Percentiles rank a stretch among this genome's conserved stretches.
phyloP scores from a whole-genome alignment of 2,329 filamentous ascomycete species.

The Monascus ruber region DNA sequence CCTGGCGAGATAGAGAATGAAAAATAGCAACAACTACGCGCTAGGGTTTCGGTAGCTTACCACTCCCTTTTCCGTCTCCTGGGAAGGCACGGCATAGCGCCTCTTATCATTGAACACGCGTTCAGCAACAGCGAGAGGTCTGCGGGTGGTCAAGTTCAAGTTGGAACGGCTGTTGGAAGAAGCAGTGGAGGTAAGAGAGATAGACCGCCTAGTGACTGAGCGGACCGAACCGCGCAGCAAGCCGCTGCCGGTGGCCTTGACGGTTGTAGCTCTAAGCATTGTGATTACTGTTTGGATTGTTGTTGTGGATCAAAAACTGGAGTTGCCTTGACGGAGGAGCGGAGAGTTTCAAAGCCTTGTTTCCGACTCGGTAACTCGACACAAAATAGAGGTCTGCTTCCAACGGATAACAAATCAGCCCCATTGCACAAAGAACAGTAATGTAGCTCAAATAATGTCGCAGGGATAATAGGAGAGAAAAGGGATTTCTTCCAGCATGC shows the following conservation, averaged over 20 bases:
- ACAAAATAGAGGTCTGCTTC: no score
- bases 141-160: constrained; percentile 26
- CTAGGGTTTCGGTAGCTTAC: constrained; percentile 32
- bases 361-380: no score
- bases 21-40: no score
- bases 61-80: constrained; percentile 49
- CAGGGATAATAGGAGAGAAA: no score
- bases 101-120: constrained; percentile 32
- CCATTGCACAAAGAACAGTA: no score
- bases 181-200: constrained; percentile 22
- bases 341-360: no score
- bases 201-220: constrained; percentile 20
- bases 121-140: constrained; percentile 32
- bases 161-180: constrained; percentile 19
- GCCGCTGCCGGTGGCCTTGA: constrained; percentile 28
- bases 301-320: no score
- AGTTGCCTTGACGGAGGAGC: no score
- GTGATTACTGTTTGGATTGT: constrained; percentile 5
- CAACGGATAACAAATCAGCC: no score
- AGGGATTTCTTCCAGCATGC: no score
- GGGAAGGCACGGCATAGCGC: constrained; percentile 47
- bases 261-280: constrained; percentile 29
- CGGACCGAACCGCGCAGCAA: constrained; percentile 25
- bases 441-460: no score
- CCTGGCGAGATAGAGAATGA: no score